phyloP scores from a whole-genome alignment of 305 asterid genomes.

The Rubia balearica region DNA sequence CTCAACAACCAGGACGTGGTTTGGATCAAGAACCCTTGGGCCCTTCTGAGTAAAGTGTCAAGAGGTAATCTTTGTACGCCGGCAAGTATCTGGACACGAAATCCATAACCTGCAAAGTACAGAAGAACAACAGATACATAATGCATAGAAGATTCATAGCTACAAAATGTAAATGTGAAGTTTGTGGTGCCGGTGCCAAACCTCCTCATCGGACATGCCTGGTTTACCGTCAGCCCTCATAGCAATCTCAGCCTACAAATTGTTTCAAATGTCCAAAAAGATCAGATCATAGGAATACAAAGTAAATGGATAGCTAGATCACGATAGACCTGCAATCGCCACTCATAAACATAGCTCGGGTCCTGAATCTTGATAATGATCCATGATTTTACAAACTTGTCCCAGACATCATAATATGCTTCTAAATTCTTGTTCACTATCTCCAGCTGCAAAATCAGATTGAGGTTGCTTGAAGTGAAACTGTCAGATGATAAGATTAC shows the following conservation, averaged over 20 bases:
- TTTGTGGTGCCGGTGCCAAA: conserved; percentile 9
- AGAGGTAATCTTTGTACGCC: conserved; percentile 91
- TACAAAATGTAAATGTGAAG: neutral
- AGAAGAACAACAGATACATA: neutral
- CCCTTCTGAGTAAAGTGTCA: conserved; percentile 86
- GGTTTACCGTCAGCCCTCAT: conserved; percentile 81
- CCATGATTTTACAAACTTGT: conserved; percentile 83
- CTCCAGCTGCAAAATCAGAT: conserved; percentile 56
- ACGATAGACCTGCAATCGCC: conserved; percentile 75
- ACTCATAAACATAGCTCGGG: conserved; percentile 74
- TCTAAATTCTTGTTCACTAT: conserved; percentile 63
- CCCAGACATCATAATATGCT: conserved; percentile 87
- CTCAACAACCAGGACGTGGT: conserved; percentile 60
- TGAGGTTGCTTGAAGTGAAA: neutral
- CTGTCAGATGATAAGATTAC: neutral
- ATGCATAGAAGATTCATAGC: neutral
- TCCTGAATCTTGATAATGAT: conserved; percentile 84
- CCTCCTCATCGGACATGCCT: conserved; percentile 93
- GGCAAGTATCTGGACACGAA: conserved; percentile 92
- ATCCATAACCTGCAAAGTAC: conserved; percentile 56
- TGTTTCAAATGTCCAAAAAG: conserved; percentile 16
- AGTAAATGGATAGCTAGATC: conserved; percentile 13
- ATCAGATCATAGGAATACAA: neutral
- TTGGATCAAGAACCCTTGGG: conserved; percentile 76
- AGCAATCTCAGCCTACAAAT: conserved; percentile 83